These are phyloP conservation scores for Hirsutella thompsonii DNA, from an alignment of 2,329 filamentous ascomycete species.

Conservation along the genomic window DNA sequence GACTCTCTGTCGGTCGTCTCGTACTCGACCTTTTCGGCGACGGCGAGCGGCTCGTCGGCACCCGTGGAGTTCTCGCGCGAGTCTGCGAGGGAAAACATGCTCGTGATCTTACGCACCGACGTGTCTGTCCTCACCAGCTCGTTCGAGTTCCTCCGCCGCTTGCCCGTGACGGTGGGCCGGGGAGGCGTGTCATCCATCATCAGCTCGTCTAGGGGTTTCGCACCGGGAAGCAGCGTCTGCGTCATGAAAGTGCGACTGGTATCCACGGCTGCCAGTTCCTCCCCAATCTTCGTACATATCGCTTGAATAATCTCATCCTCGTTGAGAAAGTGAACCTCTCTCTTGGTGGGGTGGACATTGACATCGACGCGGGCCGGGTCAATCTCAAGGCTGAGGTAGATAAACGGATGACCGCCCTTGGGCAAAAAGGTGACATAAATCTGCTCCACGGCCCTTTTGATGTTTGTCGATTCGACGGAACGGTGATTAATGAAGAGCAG, in stretches of 20 bases:
- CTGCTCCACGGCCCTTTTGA: conserved; percentile 86
- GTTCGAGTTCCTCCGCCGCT: conserved; percentile 40
- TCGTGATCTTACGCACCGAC: conserved; percentile 84
- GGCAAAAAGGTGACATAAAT: conserved; percentile 79
- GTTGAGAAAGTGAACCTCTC: conserved; percentile 93
- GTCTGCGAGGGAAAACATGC: conserved; percentile 63
- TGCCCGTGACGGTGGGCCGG: conserved; percentile 22
- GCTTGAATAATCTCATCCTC: conserved; percentile 90
- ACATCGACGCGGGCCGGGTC: conserved; percentile 89
- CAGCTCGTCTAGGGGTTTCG: conserved; percentile 17
- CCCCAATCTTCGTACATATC: conserved; percentile 69
- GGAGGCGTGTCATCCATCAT: conserved; percentile 14
- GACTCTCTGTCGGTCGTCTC: conserved; percentile 57
- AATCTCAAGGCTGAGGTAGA: conserved; percentile 86
- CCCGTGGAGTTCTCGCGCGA: conserved; percentile 9
- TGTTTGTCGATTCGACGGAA: conserved; percentile 74
- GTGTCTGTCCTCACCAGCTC: conserved; percentile 85
- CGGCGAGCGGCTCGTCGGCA: conserved; percentile 21
- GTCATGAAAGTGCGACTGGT: conserved; percentile 90
- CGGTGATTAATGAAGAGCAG: conserved; percentile 95
- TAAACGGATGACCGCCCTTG: conserved; percentile 87
- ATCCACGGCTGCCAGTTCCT: conserved; percentile 73
- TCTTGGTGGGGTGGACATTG: conserved; percentile 93
- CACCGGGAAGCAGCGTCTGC: conserved; percentile 73
- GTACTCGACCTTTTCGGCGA: conserved; percentile 50